Conservation (phyloP, 2,329 filamentous ascomycete species). For the Colletotrichum phormii region DNA sequence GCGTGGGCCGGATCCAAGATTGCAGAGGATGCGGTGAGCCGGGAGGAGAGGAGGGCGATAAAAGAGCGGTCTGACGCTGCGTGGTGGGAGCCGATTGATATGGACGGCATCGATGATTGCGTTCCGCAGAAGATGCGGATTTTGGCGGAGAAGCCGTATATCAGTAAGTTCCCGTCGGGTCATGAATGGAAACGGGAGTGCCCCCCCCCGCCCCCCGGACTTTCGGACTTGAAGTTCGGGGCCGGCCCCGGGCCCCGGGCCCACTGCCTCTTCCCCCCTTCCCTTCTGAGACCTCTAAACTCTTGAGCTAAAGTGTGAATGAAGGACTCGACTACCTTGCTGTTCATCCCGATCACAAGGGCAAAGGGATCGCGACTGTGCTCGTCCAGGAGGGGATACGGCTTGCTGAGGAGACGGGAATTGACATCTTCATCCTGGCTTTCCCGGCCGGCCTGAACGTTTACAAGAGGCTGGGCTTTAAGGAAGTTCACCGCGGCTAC, state of each 20-base stretch:
- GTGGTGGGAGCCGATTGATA: constrained; percentile 26
- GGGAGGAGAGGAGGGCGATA: constrained; percentile 26
- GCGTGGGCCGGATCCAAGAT: constrained; percentile 35
- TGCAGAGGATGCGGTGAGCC: constrained; percentile 31
- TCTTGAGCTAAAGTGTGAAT: neutral
- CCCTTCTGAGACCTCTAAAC: too few relatives aligned
- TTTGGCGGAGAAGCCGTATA: constrained; percentile 28
- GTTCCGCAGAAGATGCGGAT: constrained; percentile 26
- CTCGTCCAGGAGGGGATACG: constrained; percentile 42
- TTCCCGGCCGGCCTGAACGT: constrained; percentile 39
- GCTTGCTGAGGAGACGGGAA: constrained; percentile 40
- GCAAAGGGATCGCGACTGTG: constrained; percentile 42
- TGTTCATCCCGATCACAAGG: constrained; percentile 43
- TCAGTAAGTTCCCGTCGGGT: constrained; percentile 31
- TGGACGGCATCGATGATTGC: constrained; percentile 16
- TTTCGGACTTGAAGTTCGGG: neutral
- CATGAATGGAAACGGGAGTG: too few relatives aligned
- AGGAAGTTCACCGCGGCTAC: constrained; percentile 38
- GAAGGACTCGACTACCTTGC: constrained; percentile 44
- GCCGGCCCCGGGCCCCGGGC: too few relatives aligned
- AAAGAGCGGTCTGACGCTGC: constrained; percentile 22
- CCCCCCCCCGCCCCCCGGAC: too few relatives aligned
- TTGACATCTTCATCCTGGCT: constrained; percentile 42
- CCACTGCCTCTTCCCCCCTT: too few relatives aligned
- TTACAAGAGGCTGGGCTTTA: constrained; percentile 42